Evolutionary conservation across 768 basidiomycete genomes (phyloP).

Genomic region (Asterophora parasitica): DNA sequence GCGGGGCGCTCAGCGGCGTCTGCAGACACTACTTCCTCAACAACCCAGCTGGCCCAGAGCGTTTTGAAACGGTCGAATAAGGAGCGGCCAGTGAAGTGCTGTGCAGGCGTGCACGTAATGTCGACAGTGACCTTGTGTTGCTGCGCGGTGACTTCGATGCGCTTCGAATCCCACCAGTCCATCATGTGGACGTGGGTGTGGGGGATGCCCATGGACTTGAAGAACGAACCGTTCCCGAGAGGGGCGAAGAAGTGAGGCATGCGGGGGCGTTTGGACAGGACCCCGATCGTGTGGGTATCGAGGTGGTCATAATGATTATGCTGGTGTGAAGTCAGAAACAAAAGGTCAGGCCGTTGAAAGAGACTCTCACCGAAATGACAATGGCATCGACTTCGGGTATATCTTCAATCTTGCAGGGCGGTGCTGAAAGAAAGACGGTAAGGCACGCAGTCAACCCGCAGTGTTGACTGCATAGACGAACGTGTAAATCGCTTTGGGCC

Average conservation of each 20-base stretch:
- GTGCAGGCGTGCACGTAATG: conserved; percentile 54
- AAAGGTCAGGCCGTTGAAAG: neutral
- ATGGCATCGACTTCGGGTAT: conserved; percentile 61
- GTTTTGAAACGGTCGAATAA: conserved; percentile 48
- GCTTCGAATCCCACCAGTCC: conserved; percentile 60
- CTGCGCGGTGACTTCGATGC: conserved; percentile 25
- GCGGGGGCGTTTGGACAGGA: conserved; percentile 29
- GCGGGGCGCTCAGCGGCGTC: neutral
- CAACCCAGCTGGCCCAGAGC: conserved; percentile 65
- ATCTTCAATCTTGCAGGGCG: conserved; percentile 48
- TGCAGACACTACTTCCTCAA: conserved; percentile 42
- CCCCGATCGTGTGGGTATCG: conserved; percentile 37
- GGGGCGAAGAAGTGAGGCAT: conserved; percentile 55
- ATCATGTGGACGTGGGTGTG: conserved; percentile 41
- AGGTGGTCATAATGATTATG: conserved; percentile 55
- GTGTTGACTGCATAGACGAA: conserved; percentile 22
- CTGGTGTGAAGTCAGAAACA: conserved; percentile 14
- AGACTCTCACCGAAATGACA: conserved; percentile 46
- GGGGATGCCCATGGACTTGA: conserved; percentile 36
- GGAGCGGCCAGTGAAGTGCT: conserved; percentile 52
- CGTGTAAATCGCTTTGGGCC: conserved; percentile 48
- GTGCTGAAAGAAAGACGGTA: conserved; percentile 22
- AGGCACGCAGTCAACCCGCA: neutral
- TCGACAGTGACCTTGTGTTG: conserved; percentile 27
- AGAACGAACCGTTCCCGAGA: conserved; percentile 44